Evolutionary conservation across 2,329 filamentous ascomycete genomes (phyloP).

Genomic region (Hypoxylon sp.): DNA sequence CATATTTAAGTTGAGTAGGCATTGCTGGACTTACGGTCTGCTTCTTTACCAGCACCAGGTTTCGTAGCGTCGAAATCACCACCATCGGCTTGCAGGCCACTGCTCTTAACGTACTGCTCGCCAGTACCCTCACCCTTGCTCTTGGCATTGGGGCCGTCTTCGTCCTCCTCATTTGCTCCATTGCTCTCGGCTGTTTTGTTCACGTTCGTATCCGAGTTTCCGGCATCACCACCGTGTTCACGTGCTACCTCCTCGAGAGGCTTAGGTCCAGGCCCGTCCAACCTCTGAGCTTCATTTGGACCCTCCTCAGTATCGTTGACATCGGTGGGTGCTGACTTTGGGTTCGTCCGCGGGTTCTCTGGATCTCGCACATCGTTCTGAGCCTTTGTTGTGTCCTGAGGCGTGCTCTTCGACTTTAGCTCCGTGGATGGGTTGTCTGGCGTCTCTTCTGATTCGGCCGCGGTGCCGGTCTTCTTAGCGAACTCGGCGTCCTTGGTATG

Average conservation of each 20-base stretch:
- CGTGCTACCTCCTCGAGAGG: slow-evolving; percentile 56
- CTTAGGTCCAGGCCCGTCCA: slow-evolving; percentile 61
- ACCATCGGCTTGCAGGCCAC: slow-evolving; percentile 73
- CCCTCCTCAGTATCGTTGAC: slow-evolving; percentile 56
- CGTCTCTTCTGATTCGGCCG: slow-evolving; percentile 46
- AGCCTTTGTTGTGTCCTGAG: slow-evolving; percentile 49
- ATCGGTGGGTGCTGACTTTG: slow-evolving; percentile 56
- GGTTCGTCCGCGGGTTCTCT: slow-evolving; percentile 55
- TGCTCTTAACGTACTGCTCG: slow-evolving; percentile 70
- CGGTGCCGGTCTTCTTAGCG: slow-evolving; percentile 50
- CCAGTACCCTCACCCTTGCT: slow-evolving; percentile 65
- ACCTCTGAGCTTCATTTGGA: slow-evolving; percentile 54
- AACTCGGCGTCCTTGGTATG: slow-evolving; percentile 37
- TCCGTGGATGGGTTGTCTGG: slow-evolving; percentile 51
- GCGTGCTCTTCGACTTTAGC: slow-evolving; percentile 46
- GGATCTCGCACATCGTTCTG: slow-evolving; percentile 62
- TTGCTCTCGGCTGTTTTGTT: slow-evolving; percentile 51
- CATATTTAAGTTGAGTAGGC: neutral
- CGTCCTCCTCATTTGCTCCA: slow-evolving; percentile 42
- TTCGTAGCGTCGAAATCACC: slow-evolving; percentile 76
- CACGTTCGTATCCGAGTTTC: slow-evolving; percentile 27
- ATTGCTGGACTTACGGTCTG: slow-evolving; percentile 69
- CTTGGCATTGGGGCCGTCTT: slow-evolving; percentile 50
- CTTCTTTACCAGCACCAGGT: slow-evolving; percentile 76
- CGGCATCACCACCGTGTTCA: slow-evolving; percentile 53